Percentiles rank a stretch among this genome's conserved stretches.
phyloP scores from a whole-genome alignment of 331 rosid species.

The Acacia concinna region DNA sequence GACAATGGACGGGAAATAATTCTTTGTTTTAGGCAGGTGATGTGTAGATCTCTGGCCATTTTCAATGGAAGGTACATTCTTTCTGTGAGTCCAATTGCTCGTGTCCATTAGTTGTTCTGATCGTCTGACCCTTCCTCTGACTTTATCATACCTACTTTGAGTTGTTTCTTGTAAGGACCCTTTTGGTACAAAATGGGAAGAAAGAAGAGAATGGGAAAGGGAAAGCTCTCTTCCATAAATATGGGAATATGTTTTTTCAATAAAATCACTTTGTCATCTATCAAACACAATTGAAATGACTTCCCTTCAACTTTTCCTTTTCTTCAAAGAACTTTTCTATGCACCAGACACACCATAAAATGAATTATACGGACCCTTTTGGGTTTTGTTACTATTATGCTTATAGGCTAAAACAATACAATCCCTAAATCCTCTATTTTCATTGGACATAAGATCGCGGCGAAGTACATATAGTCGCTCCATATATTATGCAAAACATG shows the following conservation, averaged over 20 bases:
- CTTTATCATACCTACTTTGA: too few relatives aligned
- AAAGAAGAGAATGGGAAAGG: not conserved
- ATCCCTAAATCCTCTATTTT: not conserved
- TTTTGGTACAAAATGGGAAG: not conserved
- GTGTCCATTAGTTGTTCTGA: not conserved
- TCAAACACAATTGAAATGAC: not conserved
- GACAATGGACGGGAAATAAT: not conserved
- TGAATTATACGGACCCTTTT: not conserved
- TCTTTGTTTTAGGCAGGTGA: not conserved
- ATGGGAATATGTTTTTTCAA: not conserved
- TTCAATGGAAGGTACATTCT: not conserved
- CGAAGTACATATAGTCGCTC: not conserved
- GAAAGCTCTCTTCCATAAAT: not conserved
- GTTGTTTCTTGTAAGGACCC: not conserved
- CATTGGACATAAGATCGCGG: not conserved
- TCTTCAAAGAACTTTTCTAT: not conserved
- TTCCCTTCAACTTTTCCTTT: not conserved
- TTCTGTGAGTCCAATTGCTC: not conserved
- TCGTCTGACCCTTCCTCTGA: not conserved
- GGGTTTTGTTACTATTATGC: not conserved
- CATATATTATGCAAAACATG: not conserved
- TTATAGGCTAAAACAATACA: not conserved
- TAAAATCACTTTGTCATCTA: not conserved
- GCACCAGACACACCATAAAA: not conserved
- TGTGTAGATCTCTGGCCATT: not conserved